Percentiles rank a stretch among this genome's conserved stretches.
These are phyloP conservation scores for Coccomyxa sp. DNA, from an alignment of 139 green algal genomes.

Conservation along the genomic window DNA sequence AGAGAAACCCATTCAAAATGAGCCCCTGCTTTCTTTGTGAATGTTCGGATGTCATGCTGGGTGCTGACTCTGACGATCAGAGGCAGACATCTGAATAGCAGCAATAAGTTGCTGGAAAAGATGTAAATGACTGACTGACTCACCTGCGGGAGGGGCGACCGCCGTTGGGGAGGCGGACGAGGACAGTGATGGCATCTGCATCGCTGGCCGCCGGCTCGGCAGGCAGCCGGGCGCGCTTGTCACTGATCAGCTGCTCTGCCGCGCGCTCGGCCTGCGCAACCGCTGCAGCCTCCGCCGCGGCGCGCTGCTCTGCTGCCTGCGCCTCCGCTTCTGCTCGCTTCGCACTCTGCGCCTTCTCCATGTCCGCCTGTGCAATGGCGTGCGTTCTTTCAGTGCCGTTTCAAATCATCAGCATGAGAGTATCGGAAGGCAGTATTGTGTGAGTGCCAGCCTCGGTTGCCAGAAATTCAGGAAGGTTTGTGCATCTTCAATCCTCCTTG, in stretches of 20 bases:
- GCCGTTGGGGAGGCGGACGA: conserved; percentile 53
- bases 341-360: conserved; percentile 25
- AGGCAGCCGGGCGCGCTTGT: conserved; percentile 21
- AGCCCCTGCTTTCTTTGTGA: too few relatives aligned
- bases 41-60: too few relatives aligned
- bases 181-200: conserved; percentile 21
- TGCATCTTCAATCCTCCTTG: too few relatives aligned
- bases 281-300: neutral
- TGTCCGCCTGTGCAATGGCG: conserved; percentile 6
- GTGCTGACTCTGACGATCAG: too few relatives aligned
- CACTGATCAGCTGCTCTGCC: neutral
- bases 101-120: neutral
- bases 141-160: conserved; percentile 34
- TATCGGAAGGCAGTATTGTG: neutral
- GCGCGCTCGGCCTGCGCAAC: neutral
- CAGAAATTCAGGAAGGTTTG: neutral
- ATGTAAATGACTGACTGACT: neutral
- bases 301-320: neutral
- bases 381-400: too few relatives aligned
- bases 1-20: too few relatives aligned
- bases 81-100: neutral
- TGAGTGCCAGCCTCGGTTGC: neutral
- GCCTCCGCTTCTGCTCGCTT: conserved; percentile 20
- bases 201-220: conserved; percentile 28
- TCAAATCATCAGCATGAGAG: too few relatives aligned